These are phyloP conservation scores for Lactarius sp. DNA, from an alignment of 768 basidiomycete species.

Conservation along the genomic window DNA sequence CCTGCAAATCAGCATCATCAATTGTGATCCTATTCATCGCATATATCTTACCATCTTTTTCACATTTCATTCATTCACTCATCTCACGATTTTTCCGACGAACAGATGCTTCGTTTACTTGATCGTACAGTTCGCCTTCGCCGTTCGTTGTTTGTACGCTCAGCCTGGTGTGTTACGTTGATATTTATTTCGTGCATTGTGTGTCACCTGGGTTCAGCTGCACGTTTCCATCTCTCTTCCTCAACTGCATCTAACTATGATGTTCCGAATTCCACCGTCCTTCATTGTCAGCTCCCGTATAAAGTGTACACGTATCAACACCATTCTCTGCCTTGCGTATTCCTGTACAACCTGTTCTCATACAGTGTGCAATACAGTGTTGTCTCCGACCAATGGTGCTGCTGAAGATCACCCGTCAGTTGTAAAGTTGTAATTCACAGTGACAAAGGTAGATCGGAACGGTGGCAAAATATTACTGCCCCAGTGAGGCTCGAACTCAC, in stretches of 20 bases:
- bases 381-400: not conserved
- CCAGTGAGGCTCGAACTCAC: conserved; percentile 66
- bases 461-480: conserved; percentile 35
- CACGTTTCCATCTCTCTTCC: conserved; percentile 8
- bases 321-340: conserved; percentile 12
- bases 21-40: conserved; percentile 22
- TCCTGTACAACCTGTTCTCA: conserved; percentile 21
- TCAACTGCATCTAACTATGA: conserved; percentile 21
- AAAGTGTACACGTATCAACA: conserved; percentile 20
- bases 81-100: conserved; percentile 19
- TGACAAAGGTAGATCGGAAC: not conserved
- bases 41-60: conserved; percentile 22
- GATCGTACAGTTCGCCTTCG: conserved; percentile 17
- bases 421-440: not conserved
- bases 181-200: conserved; percentile 17
- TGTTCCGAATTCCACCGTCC: conserved; percentile 7
- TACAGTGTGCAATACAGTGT: conserved; percentile 23
- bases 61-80: conserved; percentile 22
- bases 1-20: conserved; percentile 22
- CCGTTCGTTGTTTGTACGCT: conserved; percentile 14
- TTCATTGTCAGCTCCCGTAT: conserved; percentile 9
- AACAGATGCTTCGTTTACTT: conserved; percentile 10
- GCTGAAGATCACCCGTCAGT: too few species aligned
- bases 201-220: conserved; percentile 6
- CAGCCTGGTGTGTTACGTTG: not conserved